Evolutionary conservation across 495 filamentous ascomycete species (phyloP).

Genomic region (Copromyces sp.): DNA sequence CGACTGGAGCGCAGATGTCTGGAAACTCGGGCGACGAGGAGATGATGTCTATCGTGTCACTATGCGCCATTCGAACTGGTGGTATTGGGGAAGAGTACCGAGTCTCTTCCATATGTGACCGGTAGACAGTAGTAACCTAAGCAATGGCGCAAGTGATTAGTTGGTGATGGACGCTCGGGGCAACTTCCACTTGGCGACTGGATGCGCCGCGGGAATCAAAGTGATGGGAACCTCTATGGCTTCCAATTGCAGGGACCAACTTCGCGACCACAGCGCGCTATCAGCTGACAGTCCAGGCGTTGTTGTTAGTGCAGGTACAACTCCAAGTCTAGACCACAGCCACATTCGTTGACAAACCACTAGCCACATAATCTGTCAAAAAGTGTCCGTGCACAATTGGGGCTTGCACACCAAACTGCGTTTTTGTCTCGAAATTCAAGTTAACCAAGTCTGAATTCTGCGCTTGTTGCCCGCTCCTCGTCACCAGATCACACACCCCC

Average conservation of each 20-base stretch:
- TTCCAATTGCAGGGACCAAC: neutral
- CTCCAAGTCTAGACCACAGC: neutral
- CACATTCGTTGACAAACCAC: neutral
- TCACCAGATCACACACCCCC: slow-evolving; percentile 16
- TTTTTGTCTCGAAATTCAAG: slow-evolving; percentile 18
- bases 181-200: neutral
- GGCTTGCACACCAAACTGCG: slow-evolving; percentile 20
- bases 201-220: neutral
- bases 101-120: neutral
- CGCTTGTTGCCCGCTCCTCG: slow-evolving; percentile 15
- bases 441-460: slow-evolving; percentile 17
- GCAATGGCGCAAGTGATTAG: too few species aligned
- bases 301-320: neutral
- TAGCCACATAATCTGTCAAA: neutral
- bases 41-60: slow-evolving; percentile 21
- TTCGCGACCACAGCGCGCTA: slow-evolving; percentile 10
- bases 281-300: slow-evolving; percentile 18
- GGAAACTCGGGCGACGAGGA: slow-evolving; percentile 41
- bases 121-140: neutral
- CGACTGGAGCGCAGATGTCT: slow-evolving; percentile 29
- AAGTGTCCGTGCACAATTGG: slow-evolving; percentile 13
- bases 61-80: slow-evolving; percentile 16
- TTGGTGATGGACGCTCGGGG: neutral
- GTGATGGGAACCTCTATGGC: neutral
- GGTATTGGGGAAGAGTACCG: slow-evolving; percentile 23